A percentile compares a stretch with the other conserved stretches of the same genome.
phyloP scores from a whole-genome alignment of 1,284 basidiomycete genomes.

The Sanghuangporus baumii region DNA sequence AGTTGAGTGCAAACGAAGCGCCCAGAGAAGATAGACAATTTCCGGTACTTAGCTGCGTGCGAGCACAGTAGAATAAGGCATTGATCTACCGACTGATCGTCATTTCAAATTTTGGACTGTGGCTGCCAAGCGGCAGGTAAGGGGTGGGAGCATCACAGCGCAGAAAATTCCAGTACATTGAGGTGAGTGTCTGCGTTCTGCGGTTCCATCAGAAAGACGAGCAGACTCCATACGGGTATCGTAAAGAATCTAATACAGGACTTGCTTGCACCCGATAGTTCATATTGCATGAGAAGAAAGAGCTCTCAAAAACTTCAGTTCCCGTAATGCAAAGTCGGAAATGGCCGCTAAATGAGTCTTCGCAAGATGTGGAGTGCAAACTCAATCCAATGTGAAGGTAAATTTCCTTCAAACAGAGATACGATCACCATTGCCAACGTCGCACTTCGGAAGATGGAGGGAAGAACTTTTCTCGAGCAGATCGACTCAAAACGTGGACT shows the following conservation, averaged over 20 bases:
- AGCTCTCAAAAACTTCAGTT: slow-evolving; percentile 4
- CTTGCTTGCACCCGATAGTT: not conserved
- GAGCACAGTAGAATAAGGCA: not conserved
- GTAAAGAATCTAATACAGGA: not conserved
- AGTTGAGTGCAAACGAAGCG: not conserved
- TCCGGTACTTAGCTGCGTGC: not conserved
- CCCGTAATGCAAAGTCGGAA: not conserved
- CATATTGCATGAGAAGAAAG: slow-evolving; percentile 9
- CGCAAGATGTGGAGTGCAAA: slow-evolving; percentile 4
- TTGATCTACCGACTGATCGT: slow-evolving; percentile 5
- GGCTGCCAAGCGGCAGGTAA: not conserved
- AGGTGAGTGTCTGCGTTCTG: not conserved
- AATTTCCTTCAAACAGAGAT: not conserved
- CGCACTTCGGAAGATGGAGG: slow-evolving; percentile 25
- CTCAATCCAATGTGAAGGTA: slow-evolving; percentile 1
- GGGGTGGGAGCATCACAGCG: not conserved
- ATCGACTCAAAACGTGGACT: slow-evolving; percentile 63
- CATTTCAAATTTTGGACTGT: not conserved
- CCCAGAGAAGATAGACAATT: not conserved
- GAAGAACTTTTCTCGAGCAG: slow-evolving; percentile 62
- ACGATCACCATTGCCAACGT: slow-evolving; percentile 29
- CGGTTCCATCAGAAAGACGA: slow-evolving; percentile 7
- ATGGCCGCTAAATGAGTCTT: slow-evolving; percentile 1
- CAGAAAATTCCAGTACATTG: not conserved
- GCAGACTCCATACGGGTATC: slow-evolving; percentile 2